Conservation (phyloP, 768 basidiomycete species). For the Rhodotorula paludigena region DNA sequence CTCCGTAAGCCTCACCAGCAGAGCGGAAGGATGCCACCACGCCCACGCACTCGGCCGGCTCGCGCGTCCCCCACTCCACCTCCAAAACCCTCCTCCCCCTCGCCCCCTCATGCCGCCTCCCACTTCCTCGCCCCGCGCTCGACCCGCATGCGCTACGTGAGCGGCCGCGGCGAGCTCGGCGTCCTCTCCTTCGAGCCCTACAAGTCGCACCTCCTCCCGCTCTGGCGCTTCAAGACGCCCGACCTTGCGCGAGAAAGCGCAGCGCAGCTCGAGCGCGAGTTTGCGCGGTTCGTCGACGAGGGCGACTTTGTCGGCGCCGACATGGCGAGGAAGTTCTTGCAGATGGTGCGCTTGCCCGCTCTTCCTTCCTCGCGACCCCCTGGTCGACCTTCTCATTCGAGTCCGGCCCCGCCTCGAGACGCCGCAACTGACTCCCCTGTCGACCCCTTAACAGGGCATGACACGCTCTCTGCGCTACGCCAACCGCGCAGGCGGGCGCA, state of each 20-base stretch:
- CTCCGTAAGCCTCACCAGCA: no score
- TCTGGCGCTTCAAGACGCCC: constrained; percentile 24
- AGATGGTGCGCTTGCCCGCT: constrained; percentile 7
- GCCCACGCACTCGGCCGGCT: neutral
- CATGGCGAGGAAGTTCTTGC: constrained; percentile 28
- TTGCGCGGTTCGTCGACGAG: constrained; percentile 1
- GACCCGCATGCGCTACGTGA: constrained; percentile 4
- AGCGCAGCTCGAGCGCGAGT: constrained; percentile 1
- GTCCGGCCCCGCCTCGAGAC: no score
- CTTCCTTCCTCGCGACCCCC: neutral
- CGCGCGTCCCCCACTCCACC: no score
- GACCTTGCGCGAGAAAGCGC: constrained; percentile 7
- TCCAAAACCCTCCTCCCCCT: neutral
- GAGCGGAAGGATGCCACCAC: neutral
- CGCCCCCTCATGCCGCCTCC: neutral
- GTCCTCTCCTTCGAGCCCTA: constrained; percentile 31
- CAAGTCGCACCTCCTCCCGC: constrained; percentile 19
- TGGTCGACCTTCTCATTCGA: no score
- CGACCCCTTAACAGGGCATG: constrained; percentile 5
- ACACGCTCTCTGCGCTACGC: constrained; percentile 31
- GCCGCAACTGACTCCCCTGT: no score
- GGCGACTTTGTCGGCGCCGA: constrained; percentile 30
- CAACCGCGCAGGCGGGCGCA: constrained; percentile 25
- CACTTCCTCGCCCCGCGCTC: neutral
- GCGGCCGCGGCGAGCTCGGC: constrained; percentile 28